Base-by-base conservation (phyloP, 768 basidiomycete species). In the Thelephora ganbajun region DNA sequence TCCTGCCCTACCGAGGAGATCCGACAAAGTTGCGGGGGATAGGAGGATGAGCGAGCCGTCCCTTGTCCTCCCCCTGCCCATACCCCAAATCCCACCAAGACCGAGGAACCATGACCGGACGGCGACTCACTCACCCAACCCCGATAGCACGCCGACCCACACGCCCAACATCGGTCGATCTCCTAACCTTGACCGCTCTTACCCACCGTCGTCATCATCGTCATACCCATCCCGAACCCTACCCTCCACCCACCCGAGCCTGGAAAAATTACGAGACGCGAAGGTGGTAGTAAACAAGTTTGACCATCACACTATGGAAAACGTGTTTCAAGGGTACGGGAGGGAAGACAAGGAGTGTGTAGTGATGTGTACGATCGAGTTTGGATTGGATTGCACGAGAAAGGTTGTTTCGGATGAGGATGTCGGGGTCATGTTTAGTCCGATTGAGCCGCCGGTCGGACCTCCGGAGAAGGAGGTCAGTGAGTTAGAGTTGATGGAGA, bases 361-460 rank as follows among this genome's bases (percentile, higher is more conserved):
- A 26, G 59, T 61, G 13, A 48, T 61, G 43, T 61, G 60, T 46
- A 59, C 57, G 13, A 54, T 61, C 41, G 60, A 61, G 48, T 53
- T 61, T 48, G 60, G 60, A 39, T 54, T 61, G 2, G 55, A 50
- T 35, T 59, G 54, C 39, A 48, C 48, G 14, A 48, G 50, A 49
- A 56, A 45, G 48, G 45, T 20, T 35, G 3, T 44, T 43, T 35
- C 30, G 34, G 39, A 36, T 43, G 6, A 37, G 42, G 18, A 52
- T 14, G 9, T 16, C 39, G 39, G 39, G 16, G 26, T 9, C 5
- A 30, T 37, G 26, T 43, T 13, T 30, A 37, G 35, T 42, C 20
- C 20, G 18, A 39, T n/a, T 41, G 23, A 37, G 3, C 49, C 42
- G 3, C 49, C 42, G 35, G 13, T 33, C 18, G 34, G 41, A 11